Evolutionary conservation across 169 alveolate species (phyloP).

Genomic region (Babesia ovis): DNA sequence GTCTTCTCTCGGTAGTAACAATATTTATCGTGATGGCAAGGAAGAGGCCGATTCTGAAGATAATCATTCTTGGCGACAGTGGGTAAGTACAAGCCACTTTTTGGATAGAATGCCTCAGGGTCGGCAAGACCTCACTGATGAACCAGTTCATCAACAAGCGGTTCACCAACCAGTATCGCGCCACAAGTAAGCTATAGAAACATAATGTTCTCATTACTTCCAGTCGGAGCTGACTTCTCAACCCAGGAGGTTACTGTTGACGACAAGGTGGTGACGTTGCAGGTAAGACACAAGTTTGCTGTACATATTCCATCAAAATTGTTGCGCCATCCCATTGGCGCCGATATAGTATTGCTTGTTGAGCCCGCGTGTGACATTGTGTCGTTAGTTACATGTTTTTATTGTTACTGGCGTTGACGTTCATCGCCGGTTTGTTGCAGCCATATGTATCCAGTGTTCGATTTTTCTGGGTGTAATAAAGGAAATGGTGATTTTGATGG

Average conservation of each 20-base stretch:
- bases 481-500: too few relatives aligned
- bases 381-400: too few relatives aligned
- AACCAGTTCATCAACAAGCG: constrained; percentile 95
- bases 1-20: not conserved
- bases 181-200: constrained; percentile 84
- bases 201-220: not conserved
- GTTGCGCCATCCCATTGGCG: too few relatives aligned
- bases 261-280: constrained; percentile 93
- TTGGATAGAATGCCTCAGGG: constrained; percentile 78
- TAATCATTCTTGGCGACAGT: constrained; percentile 97
- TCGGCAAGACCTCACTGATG: constrained; percentile 98
- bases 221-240: constrained; percentile 98
- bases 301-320: too few relatives aligned
- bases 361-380: too few relatives aligned
- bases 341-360: too few relatives aligned
- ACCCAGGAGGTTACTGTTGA: constrained; percentile 95
- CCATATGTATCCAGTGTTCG: too few relatives aligned
- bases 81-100: constrained; percentile 80
- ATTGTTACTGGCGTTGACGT: too few relatives aligned
- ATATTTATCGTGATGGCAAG: constrained; percentile 36
- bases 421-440: too few relatives aligned
- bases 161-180: constrained; percentile 94
- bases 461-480: too few relatives aligned
- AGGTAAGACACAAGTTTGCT: constrained; percentile 80
- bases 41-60: constrained; percentile 90